Evolutionary conservation across 2,329 filamentous ascomycete species (phyloP), one percentile per base, ranked within the genome.

Genomic region (Leptographium radiaticola): DNA sequence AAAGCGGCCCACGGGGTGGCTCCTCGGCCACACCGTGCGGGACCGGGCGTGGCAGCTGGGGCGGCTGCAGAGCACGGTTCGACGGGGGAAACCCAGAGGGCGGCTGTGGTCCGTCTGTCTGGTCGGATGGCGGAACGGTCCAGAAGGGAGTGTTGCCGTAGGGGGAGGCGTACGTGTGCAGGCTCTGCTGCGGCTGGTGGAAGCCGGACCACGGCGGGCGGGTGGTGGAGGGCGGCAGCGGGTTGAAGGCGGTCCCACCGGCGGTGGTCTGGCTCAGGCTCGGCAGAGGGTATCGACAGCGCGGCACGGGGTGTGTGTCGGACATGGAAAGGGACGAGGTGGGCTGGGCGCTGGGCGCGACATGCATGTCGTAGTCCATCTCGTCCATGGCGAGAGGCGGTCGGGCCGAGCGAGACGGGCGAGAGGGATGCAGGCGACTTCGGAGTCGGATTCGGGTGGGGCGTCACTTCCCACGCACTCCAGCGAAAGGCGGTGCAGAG

Each of bases 291-390:
- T 53, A 51, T 13, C 53, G 56, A 16, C 52, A 54, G 48, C 43
- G 44, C 10, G 46, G 15, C 10, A 18, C 15, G 13, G 39, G 33
- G 20, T 51, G 39, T 39, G 31, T 20, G 11, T 42, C 43, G 25
- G 43, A 20, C 43, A 47, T 38, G 31, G 33, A 11, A 11, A 30
- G 15, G 15, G 30, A 31, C 15, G 18, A 12, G 18, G 36, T 8
- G 2, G 45, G 12, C 25, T 46, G 34, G 16, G 52, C 49, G 31
- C 49, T 55, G 20, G 53, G 48, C 8, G 62, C 49, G 48, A 57
- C 55, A 46, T 65, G 65, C 62, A 64, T 61, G 50, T 62, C 51
- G 51, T 63, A 66, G 51, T 68, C 63, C 64, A 67, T 66, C 39
- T 61, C 61, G 50, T 68, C 66, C 61, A 67, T 62, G 18, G 31